Conservation (phyloP, 495 filamentous ascomycete genomes). For the Neurospora terricola region DNA sequence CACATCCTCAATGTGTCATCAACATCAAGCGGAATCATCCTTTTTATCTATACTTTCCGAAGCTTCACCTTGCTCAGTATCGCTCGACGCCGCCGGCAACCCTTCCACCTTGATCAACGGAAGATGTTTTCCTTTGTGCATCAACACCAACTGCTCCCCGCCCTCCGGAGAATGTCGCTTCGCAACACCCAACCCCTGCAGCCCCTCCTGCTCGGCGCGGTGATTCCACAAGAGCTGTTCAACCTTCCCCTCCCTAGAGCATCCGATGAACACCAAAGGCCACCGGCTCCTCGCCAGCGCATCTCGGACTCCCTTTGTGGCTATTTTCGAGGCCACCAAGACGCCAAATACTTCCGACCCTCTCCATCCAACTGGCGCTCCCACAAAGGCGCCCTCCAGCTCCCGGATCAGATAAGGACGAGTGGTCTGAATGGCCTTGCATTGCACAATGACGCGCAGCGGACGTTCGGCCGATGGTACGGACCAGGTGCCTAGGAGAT, state of each 20-base stretch:
- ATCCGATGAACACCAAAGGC: conserved; percentile 53
- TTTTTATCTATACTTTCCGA: not conserved
- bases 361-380: conserved; percentile 60
- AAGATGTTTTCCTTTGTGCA: conserved; percentile 46
- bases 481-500: conserved; percentile 74
- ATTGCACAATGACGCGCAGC: conserved; percentile 65
- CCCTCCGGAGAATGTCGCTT: conserved; percentile 33
- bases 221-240: conserved; percentile 64
- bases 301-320: conserved; percentile 49
- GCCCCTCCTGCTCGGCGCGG: conserved; percentile 50
- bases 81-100: not conserved
- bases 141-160: conserved; percentile 34
- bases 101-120: not conserved
- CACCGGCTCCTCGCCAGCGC: conserved; percentile 54
- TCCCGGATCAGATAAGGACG: conserved; percentile 67
- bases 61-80: not conserved
- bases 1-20: not conserved
- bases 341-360: conserved; percentile 50
- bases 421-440: conserved; percentile 56
- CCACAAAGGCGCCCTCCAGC: conserved; percentile 70
- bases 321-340: conserved; percentile 40
- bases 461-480: conserved; percentile 31
- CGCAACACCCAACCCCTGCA: conserved; percentile 54
- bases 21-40: not conserved
- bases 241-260: conserved; percentile 38